Evolutionary conservation across 2,329 filamentous ascomycete species (phyloP).

Genomic region (Diaporthe eres): DNA sequence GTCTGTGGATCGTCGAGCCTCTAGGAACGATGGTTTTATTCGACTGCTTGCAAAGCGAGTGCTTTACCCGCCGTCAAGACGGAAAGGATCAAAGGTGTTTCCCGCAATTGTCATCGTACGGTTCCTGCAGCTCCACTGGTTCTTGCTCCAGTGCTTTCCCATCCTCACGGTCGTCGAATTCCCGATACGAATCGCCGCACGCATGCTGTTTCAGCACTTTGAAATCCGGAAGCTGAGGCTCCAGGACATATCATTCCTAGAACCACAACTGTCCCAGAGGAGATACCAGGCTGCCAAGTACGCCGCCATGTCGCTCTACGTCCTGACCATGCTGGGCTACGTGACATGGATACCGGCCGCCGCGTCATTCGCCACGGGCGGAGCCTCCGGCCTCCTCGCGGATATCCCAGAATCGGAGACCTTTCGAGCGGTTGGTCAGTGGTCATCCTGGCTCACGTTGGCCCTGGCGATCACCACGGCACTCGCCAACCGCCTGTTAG

Average conservation of each 20-base stretch:
- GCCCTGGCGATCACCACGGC: background rate
- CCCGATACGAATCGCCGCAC: background rate
- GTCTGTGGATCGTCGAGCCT: background rate
- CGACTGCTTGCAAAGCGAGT: background rate
- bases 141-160: background rate
- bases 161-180: background rate
- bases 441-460: background rate
- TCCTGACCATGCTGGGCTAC: background rate
- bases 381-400: background rate
- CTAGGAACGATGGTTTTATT: background rate
- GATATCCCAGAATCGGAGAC: background rate
- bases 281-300: background rate
- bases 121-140: background rate
- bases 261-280: background rate
- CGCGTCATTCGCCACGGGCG: background rate
- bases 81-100: background rate
- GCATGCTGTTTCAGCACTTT: background rate
- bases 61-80: background rate
- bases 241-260: background rate
- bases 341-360: background rate
- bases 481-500: background rate
- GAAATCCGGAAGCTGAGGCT: background rate
- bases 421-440: background rate
- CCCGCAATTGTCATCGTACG: background rate
- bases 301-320: background rate